These are phyloP conservation scores for Leccinum fibrillosum DNA, from an alignment of 768 basidiomycete genomes.

Conservation along the genomic window DNA sequence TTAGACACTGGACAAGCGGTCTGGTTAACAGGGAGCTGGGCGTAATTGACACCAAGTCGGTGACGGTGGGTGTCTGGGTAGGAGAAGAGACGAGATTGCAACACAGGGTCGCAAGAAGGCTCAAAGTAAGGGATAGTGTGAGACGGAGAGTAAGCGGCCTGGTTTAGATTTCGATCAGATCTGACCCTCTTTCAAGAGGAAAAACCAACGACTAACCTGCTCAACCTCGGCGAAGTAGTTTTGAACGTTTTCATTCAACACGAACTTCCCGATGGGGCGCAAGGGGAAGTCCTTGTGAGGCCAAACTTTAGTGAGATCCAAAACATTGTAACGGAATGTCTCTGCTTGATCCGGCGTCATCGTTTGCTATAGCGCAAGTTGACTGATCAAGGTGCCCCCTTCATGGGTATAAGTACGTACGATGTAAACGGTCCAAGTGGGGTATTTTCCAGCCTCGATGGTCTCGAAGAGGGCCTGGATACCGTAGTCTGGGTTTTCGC, in stretches of 20 bases:
- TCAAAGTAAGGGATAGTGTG: slow-evolving; percentile 88
- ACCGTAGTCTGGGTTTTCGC: slow-evolving; percentile 82
- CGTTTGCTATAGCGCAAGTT: slow-evolving; percentile 58
- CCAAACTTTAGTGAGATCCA: slow-evolving; percentile 92
- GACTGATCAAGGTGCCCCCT: neutral
- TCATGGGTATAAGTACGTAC: slow-evolving; percentile 38
- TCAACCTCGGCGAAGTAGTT: slow-evolving; percentile 97
- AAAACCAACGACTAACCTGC: slow-evolving; percentile 53
- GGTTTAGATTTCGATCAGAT: slow-evolving; percentile 4
- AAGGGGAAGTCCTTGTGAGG: slow-evolving; percentile 87
- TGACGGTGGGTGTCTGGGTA: slow-evolving; percentile 90
- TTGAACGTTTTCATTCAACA: slow-evolving; percentile 71
- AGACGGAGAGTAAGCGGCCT: slow-evolving; percentile 84
- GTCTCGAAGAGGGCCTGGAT: slow-evolving; percentile 73
- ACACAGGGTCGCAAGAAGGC: slow-evolving; percentile 86
- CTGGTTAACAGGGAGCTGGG: slow-evolving; percentile 85
- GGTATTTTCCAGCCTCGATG: slow-evolving; percentile 78
- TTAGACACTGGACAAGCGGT: slow-evolving; percentile 72
- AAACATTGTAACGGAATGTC: slow-evolving; percentile 83
- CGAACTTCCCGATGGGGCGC: slow-evolving; percentile 81
- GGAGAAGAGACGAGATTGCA: slow-evolving; percentile 93
- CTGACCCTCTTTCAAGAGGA: slow-evolving; percentile 17
- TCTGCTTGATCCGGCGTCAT: slow-evolving; percentile 94
- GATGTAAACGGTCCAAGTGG: slow-evolving; percentile 86
- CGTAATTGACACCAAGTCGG: slow-evolving; percentile 77